phyloP scores from a whole-genome alignment of 2,329 filamentous ascomycete species.

The Arachnopeziza araneosa region DNA sequence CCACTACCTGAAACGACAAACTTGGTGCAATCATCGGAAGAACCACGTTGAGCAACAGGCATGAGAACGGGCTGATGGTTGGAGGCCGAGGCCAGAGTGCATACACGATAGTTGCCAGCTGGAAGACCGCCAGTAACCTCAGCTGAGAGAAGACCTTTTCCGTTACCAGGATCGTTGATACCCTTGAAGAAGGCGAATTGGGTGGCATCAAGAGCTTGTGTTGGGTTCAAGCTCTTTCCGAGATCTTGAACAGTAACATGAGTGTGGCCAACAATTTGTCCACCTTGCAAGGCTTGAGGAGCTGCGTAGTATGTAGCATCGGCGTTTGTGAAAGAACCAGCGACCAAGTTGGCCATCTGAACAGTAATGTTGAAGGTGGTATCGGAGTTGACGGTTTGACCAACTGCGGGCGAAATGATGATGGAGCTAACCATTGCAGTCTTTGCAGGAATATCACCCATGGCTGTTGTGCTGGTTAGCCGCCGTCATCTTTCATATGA shows the following conservation, averaged over 20 bases:
- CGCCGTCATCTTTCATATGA: neutral
- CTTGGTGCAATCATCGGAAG: conserved; percentile 40
- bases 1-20: conserved; percentile 33
- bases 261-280: conserved; percentile 34
- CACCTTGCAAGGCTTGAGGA: conserved; percentile 31
- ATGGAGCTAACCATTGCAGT: conserved; percentile 29
- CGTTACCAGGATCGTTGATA: conserved; percentile 36
- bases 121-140: conserved; percentile 36
- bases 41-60: conserved; percentile 40
- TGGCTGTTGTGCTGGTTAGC: conserved; percentile 22
- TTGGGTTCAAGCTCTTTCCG: conserved; percentile 29
- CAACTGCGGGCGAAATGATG: conserved; percentile 21
- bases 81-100: conserved; percentile 37
- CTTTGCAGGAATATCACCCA: conserved; percentile 32
- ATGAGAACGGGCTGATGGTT: conserved; percentile 41
- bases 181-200: conserved; percentile 38
- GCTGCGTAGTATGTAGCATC: conserved; percentile 35
- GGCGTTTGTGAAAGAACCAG: conserved; percentile 36
- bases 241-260: conserved; percentile 36
- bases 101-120: conserved; percentile 39
- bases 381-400: conserved; percentile 5
- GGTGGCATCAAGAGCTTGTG: conserved; percentile 26
- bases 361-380: conserved; percentile 28
- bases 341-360: conserved; percentile 31
- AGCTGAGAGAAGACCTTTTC: conserved; percentile 34